Base-by-base conservation (phyloP, 805 yeast genomes). In the Cyberlindnera misumaiensis region DNA sequence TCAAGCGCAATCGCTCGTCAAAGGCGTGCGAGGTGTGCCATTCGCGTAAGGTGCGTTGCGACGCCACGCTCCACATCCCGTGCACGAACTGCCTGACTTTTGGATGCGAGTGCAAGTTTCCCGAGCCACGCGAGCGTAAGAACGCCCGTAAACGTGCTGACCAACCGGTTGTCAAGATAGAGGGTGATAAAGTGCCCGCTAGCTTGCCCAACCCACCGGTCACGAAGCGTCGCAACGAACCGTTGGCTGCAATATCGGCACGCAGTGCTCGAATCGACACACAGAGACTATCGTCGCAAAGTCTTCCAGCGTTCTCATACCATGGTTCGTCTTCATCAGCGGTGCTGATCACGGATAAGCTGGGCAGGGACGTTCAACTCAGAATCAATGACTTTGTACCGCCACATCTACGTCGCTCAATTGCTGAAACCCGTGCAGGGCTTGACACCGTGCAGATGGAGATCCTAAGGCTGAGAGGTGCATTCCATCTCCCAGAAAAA, bases 11-110 rank as follows among this genome's bases (percentile, higher is more conserved):
- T 41, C 63, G 89, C 36, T 83, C 87, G 0, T 64, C 83, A 8
- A 60, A 85, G 34, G 90, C 89, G 3, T 83, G 93, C 53, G 71
- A 75, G 30, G 82, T 83, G n/a, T 84, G 93, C 53, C 77, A 86
- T 39, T 72, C 80, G 7, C 65, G 93, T 27, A 83, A 83, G 51
- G 93, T 83, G n/a, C 72, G 88, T 27, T 83, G 94, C 60, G 86
- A 80, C 52, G 84, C 82, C 11, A 81, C 67, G 11, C 56, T 58
- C 26, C 71, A 64, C 39, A 65, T 67, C 52, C 83, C 83, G 0
- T 77, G 84, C 51, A 72, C 88, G 16, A 82, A 82, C 56, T 82
- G 90, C 54, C 66, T 73, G 27, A 79, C 83, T 3, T 82, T 80
- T 57, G 80, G 83, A 7, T 73, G 85, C 51, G 85, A 78, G 36